Percentiles rank a stretch among this genome's conserved stretches.
Evolutionary conservation across 2,329 filamentous ascomycete genomes (phyloP).

Genomic region (Aspergillus quadrilineatus): DNA sequence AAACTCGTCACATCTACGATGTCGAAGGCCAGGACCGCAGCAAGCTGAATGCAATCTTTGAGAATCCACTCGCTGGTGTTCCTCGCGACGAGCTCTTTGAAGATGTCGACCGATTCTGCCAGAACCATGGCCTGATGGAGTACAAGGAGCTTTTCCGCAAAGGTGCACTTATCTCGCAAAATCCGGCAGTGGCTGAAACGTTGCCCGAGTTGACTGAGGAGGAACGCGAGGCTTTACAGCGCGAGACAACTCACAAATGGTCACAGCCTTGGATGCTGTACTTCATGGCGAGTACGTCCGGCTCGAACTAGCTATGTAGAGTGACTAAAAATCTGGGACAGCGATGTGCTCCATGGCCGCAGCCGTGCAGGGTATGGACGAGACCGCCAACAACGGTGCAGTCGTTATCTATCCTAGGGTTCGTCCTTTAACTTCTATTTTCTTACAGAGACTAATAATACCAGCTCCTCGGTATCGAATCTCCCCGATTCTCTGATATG

Average conservation of each 20-base stretch:
- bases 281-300: slow-evolving; percentile 41
- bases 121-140: slow-evolving; percentile 49
- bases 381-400: slow-evolving; percentile 52
- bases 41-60: slow-evolving; percentile 42
- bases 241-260: slow-evolving; percentile 53
- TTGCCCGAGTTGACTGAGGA: slow-evolving; percentile 48
- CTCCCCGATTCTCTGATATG: slow-evolving; percentile 12
- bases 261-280: slow-evolving; percentile 51
- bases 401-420: slow-evolving; percentile 38
- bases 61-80: slow-evolving; percentile 57
- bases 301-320: background rate
- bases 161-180: slow-evolving; percentile 53
- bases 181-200: slow-evolving; percentile 50
- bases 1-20: slow-evolving; percentile 22
- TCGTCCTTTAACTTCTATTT: background rate
- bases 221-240: slow-evolving; percentile 43
- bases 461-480: slow-evolving; percentile 17
- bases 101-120: slow-evolving; percentile 57
- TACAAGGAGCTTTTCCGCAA: slow-evolving; percentile 52
- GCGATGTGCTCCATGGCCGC: slow-evolving; percentile 55
- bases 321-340: background rate
- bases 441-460: background rate
- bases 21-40: slow-evolving; percentile 24
- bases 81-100: slow-evolving; percentile 53
- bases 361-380: slow-evolving; percentile 56